Conservation (phyloP, 1,284 basidiomycete species). For the Microstroma glucosiphilum region DNA sequence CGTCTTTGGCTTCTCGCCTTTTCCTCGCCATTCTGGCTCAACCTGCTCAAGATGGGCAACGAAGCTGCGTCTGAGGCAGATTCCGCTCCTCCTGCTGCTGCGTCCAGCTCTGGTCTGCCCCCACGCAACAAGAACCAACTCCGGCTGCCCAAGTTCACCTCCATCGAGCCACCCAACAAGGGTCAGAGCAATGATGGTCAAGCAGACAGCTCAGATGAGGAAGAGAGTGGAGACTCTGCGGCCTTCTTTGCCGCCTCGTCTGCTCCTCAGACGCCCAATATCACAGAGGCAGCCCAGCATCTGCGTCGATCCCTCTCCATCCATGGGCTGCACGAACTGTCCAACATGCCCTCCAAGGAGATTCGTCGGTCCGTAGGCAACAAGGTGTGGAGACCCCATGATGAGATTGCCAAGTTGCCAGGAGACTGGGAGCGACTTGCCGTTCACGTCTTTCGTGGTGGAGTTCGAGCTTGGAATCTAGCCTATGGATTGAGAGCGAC, state of each 20-base stretch:
- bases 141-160: background rate
- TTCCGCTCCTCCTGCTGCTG: no score
- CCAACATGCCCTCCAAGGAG: constrained; percentile 32
- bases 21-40: no score
- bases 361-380: constrained; percentile 37
- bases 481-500: constrained; percentile 40
- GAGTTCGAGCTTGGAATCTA: constrained; percentile 36
- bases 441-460: constrained; percentile 42
- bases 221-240: background rate
- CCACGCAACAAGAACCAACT: background rate
- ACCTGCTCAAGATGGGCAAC: no score
- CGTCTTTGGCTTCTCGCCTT: no score
- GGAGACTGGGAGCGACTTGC: constrained; percentile 46
- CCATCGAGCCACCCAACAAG: background rate
- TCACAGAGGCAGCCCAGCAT: constrained; percentile 40
- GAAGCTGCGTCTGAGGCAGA: no score
- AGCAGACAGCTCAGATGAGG: background rate
- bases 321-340: constrained; percentile 38
- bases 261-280: constrained; percentile 40
- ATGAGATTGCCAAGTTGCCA: constrained; percentile 40
- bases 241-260: constrained; percentile 12
- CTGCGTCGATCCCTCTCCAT: constrained; percentile 43
- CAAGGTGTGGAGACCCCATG: constrained; percentile 47
- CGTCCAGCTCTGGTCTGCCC: no score
- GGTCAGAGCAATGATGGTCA: background rate